These are phyloP conservation scores for Knufia petricola DNA, from an alignment of 2,329 filamentous ascomycete genomes.

Conservation along the genomic window DNA sequence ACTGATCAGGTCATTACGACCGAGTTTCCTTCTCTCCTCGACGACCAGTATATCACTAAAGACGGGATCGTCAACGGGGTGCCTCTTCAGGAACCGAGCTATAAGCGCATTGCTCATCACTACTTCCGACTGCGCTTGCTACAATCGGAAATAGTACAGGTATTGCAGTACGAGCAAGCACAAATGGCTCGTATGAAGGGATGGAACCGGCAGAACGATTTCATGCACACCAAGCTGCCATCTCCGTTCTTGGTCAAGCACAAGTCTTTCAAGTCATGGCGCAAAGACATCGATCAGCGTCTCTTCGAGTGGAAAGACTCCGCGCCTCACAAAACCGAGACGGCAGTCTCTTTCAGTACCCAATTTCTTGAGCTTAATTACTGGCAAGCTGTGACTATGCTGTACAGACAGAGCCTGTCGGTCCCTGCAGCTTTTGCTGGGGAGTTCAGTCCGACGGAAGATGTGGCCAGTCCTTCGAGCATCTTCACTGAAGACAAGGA, in stretches of 20 bases:
- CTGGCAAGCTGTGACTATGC: slow-evolving; percentile 93
- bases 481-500: slow-evolving; percentile 38
- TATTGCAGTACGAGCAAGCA: slow-evolving; percentile 84
- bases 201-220: slow-evolving; percentile 56
- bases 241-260: slow-evolving; percentile 80
- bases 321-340: slow-evolving; percentile 66
- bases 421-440: slow-evolving; percentile 76
- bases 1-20: slow-evolving; percentile 96
- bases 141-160: slow-evolving; percentile 91
- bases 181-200: slow-evolving; percentile 61
- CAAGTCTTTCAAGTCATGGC: slow-evolving; percentile 78
- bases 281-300: slow-evolving; percentile 73
- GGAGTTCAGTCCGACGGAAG: slow-evolving; percentile 55
- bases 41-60: slow-evolving; percentile 79
- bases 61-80: slow-evolving; percentile 50
- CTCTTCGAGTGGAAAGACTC: slow-evolving; percentile 78
- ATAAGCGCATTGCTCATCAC: slow-evolving; percentile 84
- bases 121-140: slow-evolving; percentile 82
- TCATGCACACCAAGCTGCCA: slow-evolving; percentile 66
- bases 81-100: slow-evolving; percentile 59
- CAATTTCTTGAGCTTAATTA: slow-evolving; percentile 93
- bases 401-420: slow-evolving; percentile 82
- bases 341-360: slow-evolving; percentile 78
- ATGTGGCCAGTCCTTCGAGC: slow-evolving; percentile 47
- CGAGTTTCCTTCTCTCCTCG: slow-evolving; percentile 79